Conservation (phyloP, 116 monocot species). For the Thalassia testudinum region DNA sequence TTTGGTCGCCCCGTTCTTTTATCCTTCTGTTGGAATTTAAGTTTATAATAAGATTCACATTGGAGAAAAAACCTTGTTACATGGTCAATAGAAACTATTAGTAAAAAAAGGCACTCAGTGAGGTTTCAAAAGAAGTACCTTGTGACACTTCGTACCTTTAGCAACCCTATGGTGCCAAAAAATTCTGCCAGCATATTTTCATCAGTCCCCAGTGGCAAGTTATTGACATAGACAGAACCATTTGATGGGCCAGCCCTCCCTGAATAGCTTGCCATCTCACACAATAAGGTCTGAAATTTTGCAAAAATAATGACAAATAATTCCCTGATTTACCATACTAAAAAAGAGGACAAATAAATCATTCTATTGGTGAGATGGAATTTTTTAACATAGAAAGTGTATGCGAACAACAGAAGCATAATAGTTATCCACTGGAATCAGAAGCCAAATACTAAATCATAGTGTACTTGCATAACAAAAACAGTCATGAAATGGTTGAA, state of each 20-base stretch:
- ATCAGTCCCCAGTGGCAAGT: slow-evolving; percentile 84
- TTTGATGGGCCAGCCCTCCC: slow-evolving; percentile 49
- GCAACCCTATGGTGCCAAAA: slow-evolving; percentile 99
- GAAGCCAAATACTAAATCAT: too few relatives aligned
- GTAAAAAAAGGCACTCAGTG: slow-evolving; percentile 1
- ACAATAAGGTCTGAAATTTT: not conserved
- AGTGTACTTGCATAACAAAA: too few relatives aligned
- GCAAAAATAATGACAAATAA: too few relatives aligned
- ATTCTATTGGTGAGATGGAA: too few relatives aligned
- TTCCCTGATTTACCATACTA: too few relatives aligned
- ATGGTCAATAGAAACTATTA: too few relatives aligned
- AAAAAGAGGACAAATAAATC: too few relatives aligned
- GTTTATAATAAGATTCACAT: not conserved
- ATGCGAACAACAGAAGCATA: too few relatives aligned
- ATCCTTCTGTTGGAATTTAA: slow-evolving; percentile 50
- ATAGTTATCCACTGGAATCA: too few relatives aligned
- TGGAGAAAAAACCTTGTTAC: too few relatives aligned
- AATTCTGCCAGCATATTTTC: slow-evolving; percentile 79
- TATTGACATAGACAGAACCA: slow-evolving; percentile 81
- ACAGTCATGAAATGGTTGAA: too few relatives aligned
- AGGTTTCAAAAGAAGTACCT: slow-evolving; percentile 43
- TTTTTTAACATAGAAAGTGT: too few relatives aligned
- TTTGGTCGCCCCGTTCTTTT: slow-evolving; percentile 87
- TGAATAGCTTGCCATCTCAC: slow-evolving; percentile 43
- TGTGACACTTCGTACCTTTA: slow-evolving; percentile 22